Base-by-base conservation (phyloP, 805 yeast genomes). In the Wickerhamiella kurtzmanii region DNA sequence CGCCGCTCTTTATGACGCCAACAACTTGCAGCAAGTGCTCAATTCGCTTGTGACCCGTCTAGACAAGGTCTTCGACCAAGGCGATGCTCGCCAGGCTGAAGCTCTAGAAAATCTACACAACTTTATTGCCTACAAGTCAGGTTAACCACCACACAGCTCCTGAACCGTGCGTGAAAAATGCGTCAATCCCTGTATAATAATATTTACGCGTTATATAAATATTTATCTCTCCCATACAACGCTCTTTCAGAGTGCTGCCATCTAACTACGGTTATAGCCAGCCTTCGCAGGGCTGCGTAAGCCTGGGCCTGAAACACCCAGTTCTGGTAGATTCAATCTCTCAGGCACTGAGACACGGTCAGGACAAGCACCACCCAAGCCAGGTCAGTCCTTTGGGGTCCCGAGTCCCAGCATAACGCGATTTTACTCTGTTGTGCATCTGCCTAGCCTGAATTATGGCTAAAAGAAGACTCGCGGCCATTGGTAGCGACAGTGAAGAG, bases 91-190 rank as follows among this genome's bases (percentile, higher is more conserved):
- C 25, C 15, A 15, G 25, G 25, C 79, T 45, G 92, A 82, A 49
- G 77, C 81, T 1, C 68, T 76, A 54, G 61, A 64, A 41, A 87
- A 84, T 53, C 64, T 89, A 53, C 77, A 73, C 13, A 69, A 94
- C 50, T 89, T 92, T 61, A 76, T 89, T 46, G 74, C 74, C 47
- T 89, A 89, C 65, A 89, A 92, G 56, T 13, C 42, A 6, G 37
- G 15, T 28, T 44, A 21, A 37, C 15, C 11, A 6, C 11, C n/a
- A n/a, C n/a, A n/a, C n/a, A n/a, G n/a, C 32, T 25, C 9, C 32
- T 11, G 6, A 25, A 11, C 11, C 32, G 32, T 25, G 32, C 6
- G 11, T 25, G 32, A 25, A 25, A 25, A 25, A 25, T 25, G 32
- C 32, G 32, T 25, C 32, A 6, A 11, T 6, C 9, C 32, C 11